phyloP scores from a whole-genome alignment of 768 basidiomycete genomes.

The Gloeophyllum trabeum region DNA sequence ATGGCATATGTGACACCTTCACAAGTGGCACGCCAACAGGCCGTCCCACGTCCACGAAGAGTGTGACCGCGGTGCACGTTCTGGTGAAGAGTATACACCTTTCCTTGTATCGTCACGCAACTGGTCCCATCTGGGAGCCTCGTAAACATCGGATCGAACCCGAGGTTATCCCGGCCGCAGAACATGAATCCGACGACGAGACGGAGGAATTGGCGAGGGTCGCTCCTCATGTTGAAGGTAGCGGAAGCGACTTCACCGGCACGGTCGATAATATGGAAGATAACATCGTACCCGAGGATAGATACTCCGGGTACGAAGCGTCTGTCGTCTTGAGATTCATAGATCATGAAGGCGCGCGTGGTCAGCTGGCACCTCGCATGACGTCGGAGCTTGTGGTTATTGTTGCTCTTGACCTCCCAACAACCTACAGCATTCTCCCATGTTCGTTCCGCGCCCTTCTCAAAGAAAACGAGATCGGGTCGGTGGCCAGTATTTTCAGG shows the following conservation, averaged over 20 bases:
- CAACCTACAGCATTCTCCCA: too few species aligned
- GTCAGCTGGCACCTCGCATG: too few species aligned
- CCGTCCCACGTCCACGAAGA: not conserved
- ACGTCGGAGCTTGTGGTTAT: too few species aligned
- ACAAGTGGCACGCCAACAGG: not conserved
- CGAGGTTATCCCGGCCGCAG: not conserved
- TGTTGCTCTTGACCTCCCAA: too few species aligned
- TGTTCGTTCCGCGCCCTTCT: too few species aligned
- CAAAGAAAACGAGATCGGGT: too few species aligned
- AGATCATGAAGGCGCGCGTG: too few species aligned
- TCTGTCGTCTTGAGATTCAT: not conserved
- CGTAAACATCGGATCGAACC: not conserved
- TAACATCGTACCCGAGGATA: not conserved
- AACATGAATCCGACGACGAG: not conserved
- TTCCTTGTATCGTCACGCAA: not conserved
- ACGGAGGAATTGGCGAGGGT: not conserved
- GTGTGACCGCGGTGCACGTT: not conserved
- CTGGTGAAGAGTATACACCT: not conserved
- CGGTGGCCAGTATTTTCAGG: too few species aligned
- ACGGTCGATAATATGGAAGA: not conserved
- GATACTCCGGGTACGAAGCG: not conserved
- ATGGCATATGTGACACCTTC: not conserved
- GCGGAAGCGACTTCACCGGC: not conserved
- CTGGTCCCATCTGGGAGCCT: not conserved
- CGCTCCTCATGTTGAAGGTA: not conserved